Conservation (phyloP, 768 basidiomycete genomes). For the Phaeotremella skinneri region DNA sequence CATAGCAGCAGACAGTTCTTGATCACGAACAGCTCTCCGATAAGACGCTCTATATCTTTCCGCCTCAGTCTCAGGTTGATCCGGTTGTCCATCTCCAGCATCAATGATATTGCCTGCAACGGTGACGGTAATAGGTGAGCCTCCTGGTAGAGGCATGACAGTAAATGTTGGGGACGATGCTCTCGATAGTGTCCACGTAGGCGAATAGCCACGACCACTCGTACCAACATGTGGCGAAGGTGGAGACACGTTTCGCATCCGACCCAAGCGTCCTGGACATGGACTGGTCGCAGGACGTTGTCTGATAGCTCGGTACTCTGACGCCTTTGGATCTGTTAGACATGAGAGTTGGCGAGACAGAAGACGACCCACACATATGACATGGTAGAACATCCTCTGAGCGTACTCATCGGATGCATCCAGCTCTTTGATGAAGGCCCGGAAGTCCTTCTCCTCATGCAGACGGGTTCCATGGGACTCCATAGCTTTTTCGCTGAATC, state of each 20-base stretch:
- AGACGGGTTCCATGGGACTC: not conserved
- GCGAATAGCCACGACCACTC: not conserved
- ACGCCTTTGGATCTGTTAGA: not conserved
- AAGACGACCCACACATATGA: conserved; percentile 23
- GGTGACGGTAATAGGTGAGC: not conserved
- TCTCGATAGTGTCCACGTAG: not conserved
- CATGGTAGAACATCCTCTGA: conserved; percentile 19
- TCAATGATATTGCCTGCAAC: not conserved
- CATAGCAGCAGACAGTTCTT: too few relatives aligned
- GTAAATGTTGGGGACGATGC: not conserved
- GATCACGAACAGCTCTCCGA: not conserved
- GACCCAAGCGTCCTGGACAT: conserved; percentile 1
- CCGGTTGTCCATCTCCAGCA: not conserved
- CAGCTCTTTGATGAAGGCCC: conserved; percentile 28
- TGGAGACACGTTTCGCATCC: not conserved
- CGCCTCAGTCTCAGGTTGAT: not conserved
- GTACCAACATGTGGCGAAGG: conserved; percentile 1
- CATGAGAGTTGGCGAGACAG: not conserved
- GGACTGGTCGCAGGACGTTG: conserved; percentile 11
- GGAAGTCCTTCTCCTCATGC: conserved; percentile 20
- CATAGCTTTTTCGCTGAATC: not conserved
- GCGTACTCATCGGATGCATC: conserved; percentile 18
- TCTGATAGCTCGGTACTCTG: conserved; percentile 8
- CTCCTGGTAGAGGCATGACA: not conserved
- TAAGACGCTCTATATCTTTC: not conserved